A percentile compares a stretch with the other conserved stretches of the same genome.
phyloP scores from a whole-genome alignment of 2,329 filamentous ascomycete species.

The Parafenestella ontariensis region DNA sequence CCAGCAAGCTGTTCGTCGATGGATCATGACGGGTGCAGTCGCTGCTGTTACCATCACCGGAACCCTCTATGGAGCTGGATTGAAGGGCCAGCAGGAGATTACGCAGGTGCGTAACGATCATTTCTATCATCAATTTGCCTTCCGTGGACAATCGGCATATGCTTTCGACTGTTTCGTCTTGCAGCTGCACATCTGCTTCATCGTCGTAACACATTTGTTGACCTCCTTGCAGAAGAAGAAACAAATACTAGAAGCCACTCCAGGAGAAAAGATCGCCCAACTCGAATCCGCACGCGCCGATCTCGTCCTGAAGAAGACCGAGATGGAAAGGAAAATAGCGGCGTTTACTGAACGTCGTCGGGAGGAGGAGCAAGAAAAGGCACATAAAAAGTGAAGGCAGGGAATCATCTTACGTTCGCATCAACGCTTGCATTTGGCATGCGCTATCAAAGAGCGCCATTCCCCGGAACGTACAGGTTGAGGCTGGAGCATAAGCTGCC shows the following conservation, averaged over 20 bases:
- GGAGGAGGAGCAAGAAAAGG: conserved; percentile 16
- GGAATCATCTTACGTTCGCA: neutral
- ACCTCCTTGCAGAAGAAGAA: conserved; percentile 49
- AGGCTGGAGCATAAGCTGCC: neutral
- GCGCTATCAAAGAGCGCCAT: neutral
- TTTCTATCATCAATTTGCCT: neutral
- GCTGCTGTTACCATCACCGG: conserved; percentile 64
- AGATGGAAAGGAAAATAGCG: conserved; percentile 64
- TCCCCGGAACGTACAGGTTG: neutral
- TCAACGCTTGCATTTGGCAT: neutral
- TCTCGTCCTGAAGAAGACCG: conserved; percentile 59
- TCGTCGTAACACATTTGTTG: neutral
- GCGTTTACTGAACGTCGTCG: conserved; percentile 25
- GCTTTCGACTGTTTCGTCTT: no score
- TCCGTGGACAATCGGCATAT: neutral
- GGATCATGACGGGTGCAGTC: conserved; percentile 63
- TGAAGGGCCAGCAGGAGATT: conserved; percentile 62
- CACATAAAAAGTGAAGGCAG: conserved; percentile 18
- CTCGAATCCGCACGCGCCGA: conserved; percentile 60
- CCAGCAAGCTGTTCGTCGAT: conserved; percentile 52
- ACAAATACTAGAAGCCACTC: conserved; percentile 57
- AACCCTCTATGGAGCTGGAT: conserved; percentile 65
- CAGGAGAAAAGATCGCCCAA: conserved; percentile 62
- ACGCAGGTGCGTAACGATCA: conserved; percentile 55
- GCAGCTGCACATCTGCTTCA: no score